Base-by-base conservation (phyloP, 2,329 filamentous ascomycete species). In the Alternaria infectoria region DNA sequence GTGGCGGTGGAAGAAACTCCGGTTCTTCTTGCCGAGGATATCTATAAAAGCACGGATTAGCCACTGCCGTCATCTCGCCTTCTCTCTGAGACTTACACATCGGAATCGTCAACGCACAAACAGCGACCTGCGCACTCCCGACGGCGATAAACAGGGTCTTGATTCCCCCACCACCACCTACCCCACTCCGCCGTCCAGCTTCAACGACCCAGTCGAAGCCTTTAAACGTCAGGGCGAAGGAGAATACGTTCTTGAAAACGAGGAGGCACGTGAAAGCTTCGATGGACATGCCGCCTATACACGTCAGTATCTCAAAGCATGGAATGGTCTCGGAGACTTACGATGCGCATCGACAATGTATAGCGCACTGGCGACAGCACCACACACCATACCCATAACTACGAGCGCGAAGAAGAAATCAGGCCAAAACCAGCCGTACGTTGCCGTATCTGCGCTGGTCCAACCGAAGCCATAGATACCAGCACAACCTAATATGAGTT, bases 341-440 rank as follows among this genome's bases (percentile, higher is more conserved):
- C 93, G 90, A 80, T 97, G 95, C 0, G 94, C 94, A 81, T 97
- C 95, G 8, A 97, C 92, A 74, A 97, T 91, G 76, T 98, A 98
- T 23, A 97, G 82, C 1, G 92, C 92, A 65, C 89, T 91, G 2
- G 92, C 90, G 3, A 97, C 93, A 2, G 94, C 93, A 1, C 94
- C 94, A 74, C 97, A 89, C 0, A 97, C 93, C 93, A 97, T 97
- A 3, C 93, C 93, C 64, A 91, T 89, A 9, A 97, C 92, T 76
- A 96, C 89, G 59, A 96, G 86, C 0, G 87, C 91, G 71, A 97
- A 96, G 79, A 96, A 97, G 49, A 93, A 86, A 56, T 95, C 88
- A 0, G 93, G 91, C 61, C 91, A 86, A 56, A 90, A 83, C 86
- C 91, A 96, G 30, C 88, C 86, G 75, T 91, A 96, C 64, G 85